phyloP scores from a whole-genome alignment of 495 filamentous ascomycete genomes.

The Aspergillus homomorphus region DNA sequence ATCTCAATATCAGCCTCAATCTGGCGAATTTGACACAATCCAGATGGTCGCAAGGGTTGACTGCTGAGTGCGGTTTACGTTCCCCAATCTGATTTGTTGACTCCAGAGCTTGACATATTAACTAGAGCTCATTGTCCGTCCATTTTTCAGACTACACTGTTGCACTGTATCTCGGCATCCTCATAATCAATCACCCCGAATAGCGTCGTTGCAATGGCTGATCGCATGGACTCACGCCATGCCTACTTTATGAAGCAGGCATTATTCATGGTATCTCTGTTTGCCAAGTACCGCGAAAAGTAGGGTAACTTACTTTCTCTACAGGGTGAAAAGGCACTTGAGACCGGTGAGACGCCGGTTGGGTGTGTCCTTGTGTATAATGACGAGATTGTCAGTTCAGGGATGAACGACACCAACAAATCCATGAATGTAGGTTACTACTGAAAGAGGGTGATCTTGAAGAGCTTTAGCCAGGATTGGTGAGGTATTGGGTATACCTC shows the following conservation, averaged over 20 bases:
- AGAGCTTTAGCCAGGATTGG: too few species aligned
- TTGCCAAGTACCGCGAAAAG: not conserved
- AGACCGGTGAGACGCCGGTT: conserved; percentile 85
- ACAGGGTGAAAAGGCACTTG: conserved; percentile 77
- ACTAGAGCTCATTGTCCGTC: too few species aligned
- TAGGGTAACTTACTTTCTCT: conserved; percentile 11
- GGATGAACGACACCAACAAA: conserved; percentile 95
- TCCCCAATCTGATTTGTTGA: too few species aligned
- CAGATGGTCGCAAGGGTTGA: too few species aligned
- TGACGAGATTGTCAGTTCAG: conserved; percentile 69
- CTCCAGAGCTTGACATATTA: too few species aligned
- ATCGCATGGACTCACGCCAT: conserved; percentile 31
- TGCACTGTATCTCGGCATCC: not conserved
- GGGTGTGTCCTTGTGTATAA: conserved; percentile 88
- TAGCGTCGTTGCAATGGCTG: not conserved
- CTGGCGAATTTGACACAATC: too few species aligned
- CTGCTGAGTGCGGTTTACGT: too few species aligned
- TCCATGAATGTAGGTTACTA: conserved; percentile 60
- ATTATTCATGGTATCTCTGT: conserved; percentile 56
- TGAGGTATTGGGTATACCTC: not conserved
- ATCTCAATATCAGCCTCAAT: too few species aligned
- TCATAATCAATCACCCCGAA: not conserved
- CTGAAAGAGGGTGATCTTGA: not conserved
- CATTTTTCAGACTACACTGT: too few species aligned
- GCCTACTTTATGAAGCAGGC: conserved; percentile 68